phyloP scores from a whole-genome alignment of 192 early-diverging fungal species.

The Chytriomyces sp. region DNA sequence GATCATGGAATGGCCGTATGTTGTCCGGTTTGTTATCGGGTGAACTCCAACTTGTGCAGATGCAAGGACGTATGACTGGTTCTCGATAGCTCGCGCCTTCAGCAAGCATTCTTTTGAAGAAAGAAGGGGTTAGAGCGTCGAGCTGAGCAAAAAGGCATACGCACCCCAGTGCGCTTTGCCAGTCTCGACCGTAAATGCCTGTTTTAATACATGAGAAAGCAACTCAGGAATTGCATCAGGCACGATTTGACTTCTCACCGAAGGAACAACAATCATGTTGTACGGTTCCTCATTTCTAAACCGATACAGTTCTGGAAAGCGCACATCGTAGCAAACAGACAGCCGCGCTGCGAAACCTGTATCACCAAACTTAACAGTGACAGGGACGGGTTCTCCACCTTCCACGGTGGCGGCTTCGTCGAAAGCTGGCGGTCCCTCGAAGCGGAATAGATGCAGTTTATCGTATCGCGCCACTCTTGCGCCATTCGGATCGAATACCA shows the following conservation, averaged over 20 bases:
- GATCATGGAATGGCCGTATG: constrained; percentile 83
- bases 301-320: constrained; percentile 73
- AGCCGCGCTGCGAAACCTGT: background rate
- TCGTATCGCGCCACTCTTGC: constrained; percentile 62
- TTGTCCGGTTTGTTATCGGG: constrained; percentile 63
- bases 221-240: background rate
- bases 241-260: background rate
- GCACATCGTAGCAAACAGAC: constrained; percentile 74
- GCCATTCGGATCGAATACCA: constrained; percentile 66
- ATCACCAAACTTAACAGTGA: background rate
- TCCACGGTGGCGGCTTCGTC: constrained; percentile 13
- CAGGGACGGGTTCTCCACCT: constrained; percentile 42
- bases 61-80: constrained; percentile 80
- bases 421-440: constrained; percentile 52
- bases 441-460: constrained; percentile 83
- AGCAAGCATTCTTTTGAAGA: constrained; percentile 64
- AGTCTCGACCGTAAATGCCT: constrained; percentile 79
- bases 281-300: constrained; percentile 45
- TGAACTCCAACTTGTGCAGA: constrained; percentile 80
- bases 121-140: background rate
- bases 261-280: constrained; percentile 29
- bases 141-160: constrained; percentile 7
- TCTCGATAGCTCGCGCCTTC: constrained; percentile 81
- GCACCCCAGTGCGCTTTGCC: constrained; percentile 84
- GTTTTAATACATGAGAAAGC: constrained; percentile 64